These are phyloP conservation scores for Cyphellophora attinorum DNA, from an alignment of 2,329 filamentous ascomycete species.

Conservation along the genomic window DNA sequence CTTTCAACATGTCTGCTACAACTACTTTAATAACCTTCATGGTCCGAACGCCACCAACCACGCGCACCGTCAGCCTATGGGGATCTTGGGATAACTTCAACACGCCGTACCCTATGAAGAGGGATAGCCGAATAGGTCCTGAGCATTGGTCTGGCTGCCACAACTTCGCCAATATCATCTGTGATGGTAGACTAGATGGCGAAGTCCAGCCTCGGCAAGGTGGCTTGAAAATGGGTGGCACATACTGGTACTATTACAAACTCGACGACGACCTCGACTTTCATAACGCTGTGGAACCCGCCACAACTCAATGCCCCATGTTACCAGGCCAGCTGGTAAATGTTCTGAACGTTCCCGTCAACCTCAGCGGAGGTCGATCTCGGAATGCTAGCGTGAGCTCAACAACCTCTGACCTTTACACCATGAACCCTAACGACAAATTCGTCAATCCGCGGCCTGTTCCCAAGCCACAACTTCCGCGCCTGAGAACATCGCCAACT, in stretches of 20 bases:
- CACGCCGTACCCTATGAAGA: slow-evolving; percentile 68
- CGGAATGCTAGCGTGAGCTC: slow-evolving; percentile 60
- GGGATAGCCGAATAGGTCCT: slow-evolving; percentile 63
- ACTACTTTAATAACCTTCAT: slow-evolving; percentile 24
- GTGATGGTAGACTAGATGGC: slow-evolving; percentile 53
- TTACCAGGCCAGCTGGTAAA: slow-evolving; percentile 84
- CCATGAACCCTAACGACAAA: slow-evolving; percentile 69
- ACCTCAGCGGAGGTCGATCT: slow-evolving; percentile 43
- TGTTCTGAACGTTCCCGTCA: slow-evolving; percentile 67
- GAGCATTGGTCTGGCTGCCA: slow-evolving; percentile 83
- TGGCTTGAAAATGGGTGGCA: slow-evolving; percentile 82
- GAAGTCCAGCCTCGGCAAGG: slow-evolving; percentile 52
- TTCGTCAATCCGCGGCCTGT: slow-evolving; percentile 60
- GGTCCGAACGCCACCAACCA: slow-evolving; percentile 28
- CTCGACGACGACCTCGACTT: slow-evolving; percentile 69
- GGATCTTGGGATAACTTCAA: slow-evolving; percentile 96
- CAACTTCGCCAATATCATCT: slow-evolving; percentile 75
- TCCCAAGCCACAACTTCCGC: slow-evolving; percentile 33
- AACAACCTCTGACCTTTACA: slow-evolving; percentile 52
- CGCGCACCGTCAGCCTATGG: slow-evolving; percentile 62
- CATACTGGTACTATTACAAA: slow-evolving; percentile 94
- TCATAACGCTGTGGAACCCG: slow-evolving; percentile 62
- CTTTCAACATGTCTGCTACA: slow-evolving; percentile 14
- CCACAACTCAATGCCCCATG: slow-evolving; percentile 71
- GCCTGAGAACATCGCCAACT: slow-evolving; percentile 34